These are phyloP conservation scores for Chlorella variabilis DNA, from an alignment of 163 green algal genomes.

Conservation along the genomic window DNA sequence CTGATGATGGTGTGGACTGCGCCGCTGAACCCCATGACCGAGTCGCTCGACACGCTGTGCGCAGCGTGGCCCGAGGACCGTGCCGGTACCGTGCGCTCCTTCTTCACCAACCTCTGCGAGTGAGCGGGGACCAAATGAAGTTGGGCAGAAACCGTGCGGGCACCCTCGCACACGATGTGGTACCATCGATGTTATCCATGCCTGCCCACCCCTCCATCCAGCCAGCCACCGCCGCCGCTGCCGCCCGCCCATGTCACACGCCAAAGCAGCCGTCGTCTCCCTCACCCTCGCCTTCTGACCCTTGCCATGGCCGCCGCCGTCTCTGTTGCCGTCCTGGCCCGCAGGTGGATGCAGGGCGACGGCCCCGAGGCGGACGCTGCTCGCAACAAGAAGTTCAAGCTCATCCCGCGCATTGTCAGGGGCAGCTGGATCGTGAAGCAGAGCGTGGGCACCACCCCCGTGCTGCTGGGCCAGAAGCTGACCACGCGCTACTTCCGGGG, in stretches of 20 bases:
- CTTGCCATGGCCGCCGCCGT: not conserved
- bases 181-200: too few species aligned
- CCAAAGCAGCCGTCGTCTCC: too few species aligned
- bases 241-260: too few species aligned
- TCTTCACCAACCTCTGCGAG: slow-evolving; percentile 44
- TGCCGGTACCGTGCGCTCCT: slow-evolving; percentile 33
- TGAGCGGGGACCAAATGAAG: not conserved
- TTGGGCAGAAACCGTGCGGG: not conserved
- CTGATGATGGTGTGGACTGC: slow-evolving; percentile 67
- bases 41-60: slow-evolving; percentile 35
- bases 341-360: slow-evolving; percentile 79
- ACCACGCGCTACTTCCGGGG: slow-evolving; percentile 65
- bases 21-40: slow-evolving; percentile 40
- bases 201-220: too few species aligned
- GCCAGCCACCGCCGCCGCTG: not conserved
- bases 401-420: slow-evolving; percentile 89
- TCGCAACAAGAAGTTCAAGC: slow-evolving; percentile 88
- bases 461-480: slow-evolving; percentile 90
- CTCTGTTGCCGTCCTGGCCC: not conserved
- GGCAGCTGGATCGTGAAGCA: slow-evolving; percentile 90
- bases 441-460: slow-evolving; percentile 89
- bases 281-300: not conserved
- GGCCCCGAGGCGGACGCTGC: slow-evolving; percentile 51
- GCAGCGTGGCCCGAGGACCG: slow-evolving; percentile 36
- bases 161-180: not conserved